Evolutionary conservation across 192 early-diverging fungal species (phyloP).

Genomic region (Phlyctochytrium planicorne): DNA sequence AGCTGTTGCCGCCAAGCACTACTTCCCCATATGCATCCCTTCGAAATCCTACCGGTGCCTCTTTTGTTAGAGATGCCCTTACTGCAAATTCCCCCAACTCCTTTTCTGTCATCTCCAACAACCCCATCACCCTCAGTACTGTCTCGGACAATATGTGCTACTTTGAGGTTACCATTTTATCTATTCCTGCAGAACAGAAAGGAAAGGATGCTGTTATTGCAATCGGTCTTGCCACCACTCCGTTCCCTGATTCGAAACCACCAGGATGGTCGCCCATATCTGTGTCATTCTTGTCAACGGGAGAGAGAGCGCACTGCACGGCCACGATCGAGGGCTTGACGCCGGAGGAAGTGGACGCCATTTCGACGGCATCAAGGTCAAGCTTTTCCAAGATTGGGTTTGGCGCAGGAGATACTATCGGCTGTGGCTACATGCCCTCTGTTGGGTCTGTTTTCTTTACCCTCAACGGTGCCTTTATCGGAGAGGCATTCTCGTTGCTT

Average conservation of each 20-base stretch:
- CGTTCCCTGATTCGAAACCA: background rate
- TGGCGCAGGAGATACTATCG: too few relatives aligned
- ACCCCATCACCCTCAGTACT: background rate
- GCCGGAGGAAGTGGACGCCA: too few relatives aligned
- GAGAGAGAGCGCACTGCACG: slow-evolving; percentile 4
- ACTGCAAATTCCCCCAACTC: background rate
- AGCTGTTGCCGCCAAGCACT: background rate
- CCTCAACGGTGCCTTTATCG: too few relatives aligned
- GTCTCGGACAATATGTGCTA: background rate
- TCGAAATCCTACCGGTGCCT: background rate
- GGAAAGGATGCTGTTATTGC: background rate
- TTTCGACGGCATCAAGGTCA: too few relatives aligned
- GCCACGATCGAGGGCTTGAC: too few relatives aligned
- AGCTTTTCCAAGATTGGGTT: too few relatives aligned
- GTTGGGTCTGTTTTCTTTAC: too few relatives aligned
- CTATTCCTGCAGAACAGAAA: background rate
- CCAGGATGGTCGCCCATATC: background rate
- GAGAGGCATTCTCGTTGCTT: too few relatives aligned
- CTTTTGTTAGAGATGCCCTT: background rate
- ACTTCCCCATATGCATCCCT: background rate
- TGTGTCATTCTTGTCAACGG: background rate
- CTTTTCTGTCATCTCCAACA: background rate
- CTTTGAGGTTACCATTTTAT: background rate
- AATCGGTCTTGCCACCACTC: background rate
- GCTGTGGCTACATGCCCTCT: too few relatives aligned